phyloP scores from a whole-genome alignment of 169 alveolate genomes.

The Plasmodium knowlesi region DNA sequence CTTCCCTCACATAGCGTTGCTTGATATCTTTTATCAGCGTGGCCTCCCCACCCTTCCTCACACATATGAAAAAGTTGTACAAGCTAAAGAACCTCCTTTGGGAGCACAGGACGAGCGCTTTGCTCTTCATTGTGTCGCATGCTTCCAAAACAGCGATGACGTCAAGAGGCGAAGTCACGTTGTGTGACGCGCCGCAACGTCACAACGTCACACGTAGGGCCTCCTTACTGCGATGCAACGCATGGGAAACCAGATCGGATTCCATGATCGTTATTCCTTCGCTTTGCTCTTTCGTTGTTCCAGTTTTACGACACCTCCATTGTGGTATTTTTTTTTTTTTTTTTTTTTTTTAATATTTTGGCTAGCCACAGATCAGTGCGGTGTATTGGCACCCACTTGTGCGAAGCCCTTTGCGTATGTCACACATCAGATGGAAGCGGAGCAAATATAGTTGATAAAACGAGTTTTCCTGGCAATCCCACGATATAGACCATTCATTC shows the following conservation, averaged over 20 bases:
- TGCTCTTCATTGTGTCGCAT: conserved; percentile 3
- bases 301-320: neutral
- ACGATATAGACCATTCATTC: neutral
- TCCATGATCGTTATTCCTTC: neutral
- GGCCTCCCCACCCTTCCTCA: conserved; percentile 62
- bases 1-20: conserved; percentile 19
- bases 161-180: neutral
- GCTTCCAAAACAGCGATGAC: neutral
- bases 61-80: conserved; percentile 55
- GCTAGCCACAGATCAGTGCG: neutral
- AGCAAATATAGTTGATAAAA: neutral
- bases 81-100: conserved; percentile 21
- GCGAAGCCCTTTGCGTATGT: neutral
- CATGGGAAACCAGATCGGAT: neutral
- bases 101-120: neutral
- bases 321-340: neutral
- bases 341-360: neutral
- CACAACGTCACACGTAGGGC: neutral
- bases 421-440: neutral
- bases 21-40: conserved; percentile 56
- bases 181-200: neutral
- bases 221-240: neutral
- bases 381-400: neutral
- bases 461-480: neutral
- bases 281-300: neutral